Evolutionary conservation across 108 stramenopile species (phyloP), one percentile per base, ranked within the genome.

Genomic region (Bacterosira constricta): DNA sequence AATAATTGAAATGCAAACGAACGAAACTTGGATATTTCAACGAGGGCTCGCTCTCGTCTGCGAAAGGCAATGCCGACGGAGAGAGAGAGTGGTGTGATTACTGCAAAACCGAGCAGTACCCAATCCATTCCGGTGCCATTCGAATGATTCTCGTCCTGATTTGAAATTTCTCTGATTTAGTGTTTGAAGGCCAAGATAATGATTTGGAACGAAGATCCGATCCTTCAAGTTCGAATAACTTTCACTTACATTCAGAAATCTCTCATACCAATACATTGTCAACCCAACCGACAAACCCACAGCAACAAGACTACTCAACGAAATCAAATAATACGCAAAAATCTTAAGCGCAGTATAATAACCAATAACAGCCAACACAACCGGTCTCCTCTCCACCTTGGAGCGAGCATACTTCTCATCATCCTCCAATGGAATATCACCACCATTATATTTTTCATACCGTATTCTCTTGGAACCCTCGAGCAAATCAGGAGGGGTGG

Each of bases 61-160:
- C 57, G 59, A 61, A 92, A 92, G 2, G 91, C 82, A 42, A 88
- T 83, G 12, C 64, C 60, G 34, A 92, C 82, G 1, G 80, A 60
- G 9, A 82, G 51, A 32, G 86, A 80, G 6, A 92, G 67, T 0
- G 91, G 88, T 49, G 83, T 88, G 25, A 92, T 80, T 4, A 92
- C 84, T 21, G 88, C 85, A 76, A 92, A 92, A 18, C 87, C 83
- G 0, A 92, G 49, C 29, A 92, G 51, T 4, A 86, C 83, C 84
- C 83, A 88, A 71, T 88, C 80, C 82, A 91, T 83, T 15, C 80
- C 75, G 18, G 37, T 35, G 31, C 63, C 66, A 47, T 31, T 62
- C 31, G 55, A 41, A 2, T 32, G 30, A 38, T 2, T 42, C 20
- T 35, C 32, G 11, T 66, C 5, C 1, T 39, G 39, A 56, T 68